These are phyloP conservation scores for Plasmodium cynomolgi DNA, from an alignment of 169 alveolate species.

Conservation along the genomic window DNA sequence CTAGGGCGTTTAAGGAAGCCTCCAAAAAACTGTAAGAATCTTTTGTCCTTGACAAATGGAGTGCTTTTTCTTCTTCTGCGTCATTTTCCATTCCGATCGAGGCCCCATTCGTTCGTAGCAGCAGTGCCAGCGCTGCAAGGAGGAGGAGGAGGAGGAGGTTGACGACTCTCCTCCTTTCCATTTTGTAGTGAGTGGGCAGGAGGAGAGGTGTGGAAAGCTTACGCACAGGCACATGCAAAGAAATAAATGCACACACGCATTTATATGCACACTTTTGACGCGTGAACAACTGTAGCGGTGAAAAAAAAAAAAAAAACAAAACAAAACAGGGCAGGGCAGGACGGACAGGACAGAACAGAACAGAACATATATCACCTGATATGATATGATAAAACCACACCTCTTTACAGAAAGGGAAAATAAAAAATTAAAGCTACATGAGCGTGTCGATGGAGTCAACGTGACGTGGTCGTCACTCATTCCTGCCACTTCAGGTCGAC, in stretches of 20 bases:
- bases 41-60: constrained; percentile 9
- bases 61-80: background rate
- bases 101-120: background rate
- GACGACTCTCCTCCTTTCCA: background rate
- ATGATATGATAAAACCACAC: background rate
- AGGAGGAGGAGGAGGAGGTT: background rate
- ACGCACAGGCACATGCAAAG: background rate
- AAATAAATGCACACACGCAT: background rate
- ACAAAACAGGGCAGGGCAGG: too few relatives aligned
- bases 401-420: background rate
- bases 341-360: too few relatives aligned
- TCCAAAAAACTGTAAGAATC: constrained; percentile 29
- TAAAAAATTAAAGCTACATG: background rate
- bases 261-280: background rate
- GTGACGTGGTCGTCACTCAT: background rate
- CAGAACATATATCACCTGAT: background rate
- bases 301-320: too few relatives aligned
- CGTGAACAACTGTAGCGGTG: background rate
- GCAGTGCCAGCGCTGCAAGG: background rate
- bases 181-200: background rate
- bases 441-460: background rate
- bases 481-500: background rate
- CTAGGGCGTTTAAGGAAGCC: background rate
- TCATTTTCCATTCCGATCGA: background rate
- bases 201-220: background rate